Percentiles rank a stretch among this genome's conserved stretches.
phyloP scores from a whole-genome alignment of 2,329 filamentous ascomycete genomes.

The Mycosphaerelloides madeirae region DNA sequence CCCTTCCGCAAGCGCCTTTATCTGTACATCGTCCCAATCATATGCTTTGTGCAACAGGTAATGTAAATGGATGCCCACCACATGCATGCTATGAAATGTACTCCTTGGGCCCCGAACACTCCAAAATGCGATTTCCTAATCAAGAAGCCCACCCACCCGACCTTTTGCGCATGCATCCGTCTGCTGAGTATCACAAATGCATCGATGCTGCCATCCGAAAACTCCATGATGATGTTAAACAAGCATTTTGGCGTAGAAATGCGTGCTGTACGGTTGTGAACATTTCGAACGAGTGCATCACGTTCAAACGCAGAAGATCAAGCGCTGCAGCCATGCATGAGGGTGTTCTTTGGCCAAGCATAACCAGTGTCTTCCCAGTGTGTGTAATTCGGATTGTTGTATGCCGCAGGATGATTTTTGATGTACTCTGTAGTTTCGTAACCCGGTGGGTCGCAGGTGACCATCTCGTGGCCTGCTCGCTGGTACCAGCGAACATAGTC shows the following conservation, averaged over 20 bases:
- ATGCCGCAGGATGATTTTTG: constrained; percentile 43
- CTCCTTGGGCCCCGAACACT: neutral
- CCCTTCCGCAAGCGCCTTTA: neutral
- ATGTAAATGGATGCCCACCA: neutral
- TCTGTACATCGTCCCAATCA: neutral
- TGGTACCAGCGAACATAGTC: constrained; percentile 56
- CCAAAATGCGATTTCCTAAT: neutral
- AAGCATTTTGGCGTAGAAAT: neutral
- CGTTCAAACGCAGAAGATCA: no score
- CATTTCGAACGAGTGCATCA: neutral
- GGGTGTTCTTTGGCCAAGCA: constrained; percentile 41
- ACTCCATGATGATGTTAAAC: no score
- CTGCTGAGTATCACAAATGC: constrained; percentile 1
- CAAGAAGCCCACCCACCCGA: neutral
- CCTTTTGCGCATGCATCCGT: neutral
- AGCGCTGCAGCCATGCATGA: constrained; percentile 38
- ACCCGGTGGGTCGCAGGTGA: constrained; percentile 53
- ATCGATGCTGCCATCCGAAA: no score
- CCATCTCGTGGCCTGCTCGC: constrained; percentile 40
- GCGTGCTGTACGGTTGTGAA: constrained; percentile 9
- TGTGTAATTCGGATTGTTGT: constrained; percentile 49
- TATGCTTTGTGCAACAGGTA: neutral
- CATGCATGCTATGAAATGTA: neutral
- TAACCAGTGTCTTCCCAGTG: constrained; percentile 40
- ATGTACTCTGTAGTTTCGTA: constrained; percentile 52